These are phyloP conservation scores for Viola pubescens DNA, from an alignment of 441 rosid genomes.

Conservation along the genomic window DNA sequence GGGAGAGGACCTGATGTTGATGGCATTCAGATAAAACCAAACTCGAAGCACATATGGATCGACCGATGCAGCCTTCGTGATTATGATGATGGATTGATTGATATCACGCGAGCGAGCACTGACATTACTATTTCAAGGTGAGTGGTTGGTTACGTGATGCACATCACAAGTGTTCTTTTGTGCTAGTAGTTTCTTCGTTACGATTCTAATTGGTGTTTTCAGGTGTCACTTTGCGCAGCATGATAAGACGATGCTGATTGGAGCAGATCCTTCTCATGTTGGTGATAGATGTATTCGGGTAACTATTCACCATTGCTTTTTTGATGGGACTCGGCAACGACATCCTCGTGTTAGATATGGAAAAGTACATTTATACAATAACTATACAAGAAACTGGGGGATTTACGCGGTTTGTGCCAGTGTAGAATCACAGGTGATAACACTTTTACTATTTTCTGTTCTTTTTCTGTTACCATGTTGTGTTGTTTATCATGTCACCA, in stretches of 20 bases:
- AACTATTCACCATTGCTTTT: constrained; percentile 92
- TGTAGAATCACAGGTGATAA: constrained; percentile 75
- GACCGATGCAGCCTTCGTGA: constrained; percentile 84
- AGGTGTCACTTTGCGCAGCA: constrained; percentile 79
- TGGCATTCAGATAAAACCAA: constrained; percentile 86
- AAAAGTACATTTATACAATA: constrained; percentile 77
- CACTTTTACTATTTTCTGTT: not conserved
- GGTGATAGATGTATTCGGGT: constrained; percentile 76
- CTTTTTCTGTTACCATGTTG: not conserved
- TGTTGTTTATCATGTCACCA: constrained; percentile 1
- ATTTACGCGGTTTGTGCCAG: constrained; percentile 96
- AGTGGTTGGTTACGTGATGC: not conserved
- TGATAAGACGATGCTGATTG: constrained; percentile 82
- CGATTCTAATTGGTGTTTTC: constrained; percentile 6
- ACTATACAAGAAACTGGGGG: constrained; percentile 81
- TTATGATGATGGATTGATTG: constrained; percentile 82
- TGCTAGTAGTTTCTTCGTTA: not conserved
- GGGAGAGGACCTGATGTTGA: constrained; percentile 82
- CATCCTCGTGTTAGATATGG: constrained; percentile 93
- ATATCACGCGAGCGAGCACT: constrained; percentile 86
- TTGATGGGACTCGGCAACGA: constrained; percentile 77
- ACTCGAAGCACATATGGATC: constrained; percentile 78
- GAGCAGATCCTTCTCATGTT: constrained; percentile 70
- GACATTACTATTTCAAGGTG: constrained; percentile 86
- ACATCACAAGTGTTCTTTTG: not conserved